These are phyloP conservation scores for Parathielavia hyrcaniae DNA, from an alignment of 495 filamentous ascomycete species.

Conservation along the genomic window DNA sequence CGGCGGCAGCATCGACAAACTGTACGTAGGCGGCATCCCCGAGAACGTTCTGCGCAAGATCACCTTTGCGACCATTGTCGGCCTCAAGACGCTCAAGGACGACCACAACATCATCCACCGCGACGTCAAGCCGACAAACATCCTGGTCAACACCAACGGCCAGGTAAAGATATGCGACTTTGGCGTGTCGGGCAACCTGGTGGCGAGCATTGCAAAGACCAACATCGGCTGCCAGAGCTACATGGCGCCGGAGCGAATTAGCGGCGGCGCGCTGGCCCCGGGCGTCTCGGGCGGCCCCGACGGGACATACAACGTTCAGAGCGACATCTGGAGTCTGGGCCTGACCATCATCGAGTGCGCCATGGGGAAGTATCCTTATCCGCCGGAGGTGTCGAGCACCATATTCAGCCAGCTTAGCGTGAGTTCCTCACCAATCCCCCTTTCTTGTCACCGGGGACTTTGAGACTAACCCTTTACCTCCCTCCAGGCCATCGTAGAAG, in stretches of 20 bases:
- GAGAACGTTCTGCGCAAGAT: slow-evolving; percentile 87
- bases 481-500: slow-evolving; percentile 90
- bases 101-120: slow-evolving; percentile 99
- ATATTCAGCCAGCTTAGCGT: slow-evolving; percentile 97
- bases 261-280: slow-evolving; percentile 69
- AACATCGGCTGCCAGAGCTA: slow-evolving; percentile 99
- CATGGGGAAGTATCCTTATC: slow-evolving; percentile 92
- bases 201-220: slow-evolving; percentile 95
- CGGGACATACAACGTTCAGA: slow-evolving; percentile 95
- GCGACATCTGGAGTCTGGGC: slow-evolving; percentile 95
- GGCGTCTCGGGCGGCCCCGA: slow-evolving; percentile 51
- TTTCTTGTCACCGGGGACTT: slow-evolving; percentile 7
- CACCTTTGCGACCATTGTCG: slow-evolving; percentile 82
- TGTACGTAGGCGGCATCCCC: slow-evolving; percentile 89
- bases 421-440: slow-evolving; percentile 41
- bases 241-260: slow-evolving; percentile 96
- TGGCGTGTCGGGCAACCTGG: slow-evolving; percentile 92
- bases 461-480: slow-evolving; percentile 6
- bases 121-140: slow-evolving; percentile 98
- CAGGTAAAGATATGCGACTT: slow-evolving; percentile 99
- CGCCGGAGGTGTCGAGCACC: slow-evolving; percentile 95
- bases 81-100: slow-evolving; percentile 88
- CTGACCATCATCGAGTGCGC: slow-evolving; percentile 95
- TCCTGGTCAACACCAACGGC: slow-evolving; percentile 80
- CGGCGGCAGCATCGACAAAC: slow-evolving; percentile 94